phyloP scores from a whole-genome alignment of 306 rosid species.

The Pyrus pyrifolia region DNA sequence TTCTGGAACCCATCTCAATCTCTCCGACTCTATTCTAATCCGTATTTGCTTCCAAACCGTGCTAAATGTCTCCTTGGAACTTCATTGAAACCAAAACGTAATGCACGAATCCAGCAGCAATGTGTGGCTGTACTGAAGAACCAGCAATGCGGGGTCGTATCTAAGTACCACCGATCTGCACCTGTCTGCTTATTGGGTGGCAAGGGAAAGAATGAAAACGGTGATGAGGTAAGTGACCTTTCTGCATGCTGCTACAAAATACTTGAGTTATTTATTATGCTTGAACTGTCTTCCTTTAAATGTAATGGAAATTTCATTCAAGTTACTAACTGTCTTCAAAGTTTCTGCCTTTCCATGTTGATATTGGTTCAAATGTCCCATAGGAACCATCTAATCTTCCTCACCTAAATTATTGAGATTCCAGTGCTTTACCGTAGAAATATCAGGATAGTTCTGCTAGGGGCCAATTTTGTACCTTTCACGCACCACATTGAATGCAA shows the following conservation, averaged over 20 bases:
- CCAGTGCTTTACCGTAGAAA: background rate
- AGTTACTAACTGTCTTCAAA: background rate
- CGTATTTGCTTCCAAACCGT: background rate
- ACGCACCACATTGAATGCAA: background rate
- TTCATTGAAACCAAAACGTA: background rate
- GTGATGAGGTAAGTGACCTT: background rate
- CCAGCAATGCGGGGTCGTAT: background rate
- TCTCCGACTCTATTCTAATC: background rate
- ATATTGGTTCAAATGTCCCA: background rate
- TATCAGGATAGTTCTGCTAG: background rate
- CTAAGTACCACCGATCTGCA: background rate
- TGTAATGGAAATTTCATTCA: background rate
- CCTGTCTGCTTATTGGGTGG: conserved; percentile 3
- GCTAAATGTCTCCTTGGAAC: background rate
- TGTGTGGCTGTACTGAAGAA: background rate
- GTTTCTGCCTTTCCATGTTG: background rate
- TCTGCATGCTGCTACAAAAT: background rate
- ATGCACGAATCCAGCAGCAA: background rate
- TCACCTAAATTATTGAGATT: background rate
- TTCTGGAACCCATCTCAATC: conserved; percentile 1
- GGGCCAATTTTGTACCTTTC: background rate
- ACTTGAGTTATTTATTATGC: background rate
- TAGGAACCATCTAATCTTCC: background rate
- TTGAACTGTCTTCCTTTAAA: background rate
- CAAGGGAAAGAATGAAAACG: conserved; percentile 3